These are phyloP conservation scores for Tylopilus balloui DNA, from an alignment of 768 basidiomycete species.

Conservation along the genomic window DNA sequence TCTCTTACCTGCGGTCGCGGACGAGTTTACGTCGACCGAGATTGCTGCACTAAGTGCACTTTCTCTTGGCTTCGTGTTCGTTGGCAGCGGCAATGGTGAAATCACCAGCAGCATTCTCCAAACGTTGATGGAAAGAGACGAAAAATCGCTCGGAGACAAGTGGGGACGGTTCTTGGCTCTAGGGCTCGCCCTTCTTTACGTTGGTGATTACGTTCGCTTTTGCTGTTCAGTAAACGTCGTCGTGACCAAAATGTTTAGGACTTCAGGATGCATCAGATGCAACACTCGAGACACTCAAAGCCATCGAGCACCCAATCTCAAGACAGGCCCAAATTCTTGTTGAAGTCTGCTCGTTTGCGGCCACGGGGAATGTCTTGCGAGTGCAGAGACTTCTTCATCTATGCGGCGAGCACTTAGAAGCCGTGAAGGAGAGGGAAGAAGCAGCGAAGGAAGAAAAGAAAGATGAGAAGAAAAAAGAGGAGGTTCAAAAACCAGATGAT, in stretches of 20 bases:
- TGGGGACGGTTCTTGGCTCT: conserved; percentile 91
- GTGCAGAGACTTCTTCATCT: conserved; percentile 89
- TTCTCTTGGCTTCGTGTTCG: conserved; percentile 91
- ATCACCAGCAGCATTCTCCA: conserved; percentile 86
- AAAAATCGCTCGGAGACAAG: conserved; percentile 79
- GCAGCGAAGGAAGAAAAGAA: conserved; percentile 37
- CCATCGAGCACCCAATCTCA: conserved; percentile 88
- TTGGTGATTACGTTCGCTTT: conserved; percentile 51
- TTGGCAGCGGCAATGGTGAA: conserved; percentile 93
- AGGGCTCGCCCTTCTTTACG: conserved; percentile 84
- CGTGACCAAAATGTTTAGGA: conserved; percentile 43
- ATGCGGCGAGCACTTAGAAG: conserved; percentile 86
- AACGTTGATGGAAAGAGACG: conserved; percentile 81
- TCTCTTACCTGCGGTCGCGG: conserved; percentile 78
- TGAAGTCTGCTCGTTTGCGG: conserved; percentile 91
- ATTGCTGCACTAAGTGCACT: conserved; percentile 81
- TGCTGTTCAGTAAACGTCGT: background rate
- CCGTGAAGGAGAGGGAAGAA: conserved; percentile 35
- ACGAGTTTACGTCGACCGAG: conserved; percentile 84
- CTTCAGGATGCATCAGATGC: conserved; percentile 91
- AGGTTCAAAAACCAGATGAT: conserved; percentile 54
- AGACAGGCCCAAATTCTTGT: conserved; percentile 89
- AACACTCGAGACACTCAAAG: conserved; percentile 88
- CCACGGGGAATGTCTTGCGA: conserved; percentile 91
- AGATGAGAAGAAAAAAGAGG: conserved; percentile 58